Evolutionary conservation across 2,329 filamentous ascomycete genomes (phyloP), one percentile per base, ranked within the genome.

Genomic region (Apiospora malaysiana): DNA sequence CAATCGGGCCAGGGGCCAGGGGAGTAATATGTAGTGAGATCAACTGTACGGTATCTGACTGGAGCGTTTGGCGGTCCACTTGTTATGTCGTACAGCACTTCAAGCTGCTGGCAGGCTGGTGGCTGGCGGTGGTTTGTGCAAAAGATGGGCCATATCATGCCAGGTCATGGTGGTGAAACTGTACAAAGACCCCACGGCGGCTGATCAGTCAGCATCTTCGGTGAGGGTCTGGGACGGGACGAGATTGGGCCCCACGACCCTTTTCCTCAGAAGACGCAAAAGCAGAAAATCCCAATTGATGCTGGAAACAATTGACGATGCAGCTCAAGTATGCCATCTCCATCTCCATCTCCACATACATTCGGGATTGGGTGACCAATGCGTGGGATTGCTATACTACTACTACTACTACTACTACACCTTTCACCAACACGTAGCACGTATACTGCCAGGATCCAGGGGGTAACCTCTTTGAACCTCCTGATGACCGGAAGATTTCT

Each of bases 21-120:
- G 18, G 32, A 63, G 21, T 47, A 32, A 32, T 6, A 32, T 32
- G 32, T 32, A 21, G 43, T 63, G 46, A 68, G 43, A 68, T 68
- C 66, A 47, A 16, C 21, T 68, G 67, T 67, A 16, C 21, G 56
- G 67, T 67, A 46, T 12, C 65, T 42, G 67, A 42, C 46, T 49
- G 67, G 67, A 68, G 45, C 67, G 12, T 25, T 21, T 16, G 14
- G 18, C 56, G 67, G 45, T 68, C 67, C 67, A 68, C 67, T 68
- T 49, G 67, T 49, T 68, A 56, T 56, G 67, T 68, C 67, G 67
- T 42, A 68, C 67, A 68, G 67, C 67, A 68, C 21, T 40, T 12
- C 56, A 40, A 37, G 8, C 18, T 63, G 27, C 56, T 37, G 32
- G 56, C 37, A 27, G 37, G 27, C 56, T 40, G 56, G 56, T 63